Evolutionary conservation across 2,329 filamentous ascomycete species (phyloP).

Genomic region (Fonsecaea multimorphosa): DNA sequence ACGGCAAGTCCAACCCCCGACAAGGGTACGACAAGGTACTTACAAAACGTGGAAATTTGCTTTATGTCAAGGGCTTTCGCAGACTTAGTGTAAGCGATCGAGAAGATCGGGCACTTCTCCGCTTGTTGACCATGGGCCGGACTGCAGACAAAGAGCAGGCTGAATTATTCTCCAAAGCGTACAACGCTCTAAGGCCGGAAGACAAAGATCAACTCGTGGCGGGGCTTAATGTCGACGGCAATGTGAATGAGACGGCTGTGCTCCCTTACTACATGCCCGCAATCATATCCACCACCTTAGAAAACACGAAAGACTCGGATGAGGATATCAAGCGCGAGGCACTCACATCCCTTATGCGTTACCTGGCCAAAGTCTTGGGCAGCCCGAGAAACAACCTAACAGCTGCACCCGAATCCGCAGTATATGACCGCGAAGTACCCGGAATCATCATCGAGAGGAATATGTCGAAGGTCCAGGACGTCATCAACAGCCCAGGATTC

Average conservation of each 20-base stretch:
- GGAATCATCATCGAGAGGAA: slow-evolving; percentile 43
- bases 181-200: slow-evolving; percentile 37
- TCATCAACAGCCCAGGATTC: slow-evolving; percentile 42
- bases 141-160: slow-evolving; percentile 43
- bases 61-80: slow-evolving; percentile 42
- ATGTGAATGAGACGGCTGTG: slow-evolving; percentile 45
- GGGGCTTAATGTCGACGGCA: slow-evolving; percentile 47
- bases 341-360: slow-evolving; percentile 42
- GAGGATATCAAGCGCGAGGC: slow-evolving; percentile 35
- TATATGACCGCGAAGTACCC: slow-evolving; percentile 27
- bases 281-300: slow-evolving; percentile 44
- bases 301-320: slow-evolving; percentile 35
- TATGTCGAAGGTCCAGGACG: slow-evolving; percentile 40
- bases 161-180: slow-evolving; percentile 42
- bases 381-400: slow-evolving; percentile 20
- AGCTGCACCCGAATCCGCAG: slow-evolving; percentile 17
- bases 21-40: slow-evolving; percentile 47
- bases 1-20: slow-evolving; percentile 36
- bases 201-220: slow-evolving; percentile 40
- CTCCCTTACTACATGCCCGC: slow-evolving; percentile 50
- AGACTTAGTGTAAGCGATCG: slow-evolving; percentile 39
- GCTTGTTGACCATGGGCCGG: slow-evolving; percentile 48
- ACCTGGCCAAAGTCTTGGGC: slow-evolving; percentile 42
- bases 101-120: slow-evolving; percentile 46
- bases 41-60: slow-evolving; percentile 41